These are phyloP conservation scores for Corynespora cassiicola DNA, from an alignment of 2,329 filamentous ascomycete genomes.

Conservation along the genomic window DNA sequence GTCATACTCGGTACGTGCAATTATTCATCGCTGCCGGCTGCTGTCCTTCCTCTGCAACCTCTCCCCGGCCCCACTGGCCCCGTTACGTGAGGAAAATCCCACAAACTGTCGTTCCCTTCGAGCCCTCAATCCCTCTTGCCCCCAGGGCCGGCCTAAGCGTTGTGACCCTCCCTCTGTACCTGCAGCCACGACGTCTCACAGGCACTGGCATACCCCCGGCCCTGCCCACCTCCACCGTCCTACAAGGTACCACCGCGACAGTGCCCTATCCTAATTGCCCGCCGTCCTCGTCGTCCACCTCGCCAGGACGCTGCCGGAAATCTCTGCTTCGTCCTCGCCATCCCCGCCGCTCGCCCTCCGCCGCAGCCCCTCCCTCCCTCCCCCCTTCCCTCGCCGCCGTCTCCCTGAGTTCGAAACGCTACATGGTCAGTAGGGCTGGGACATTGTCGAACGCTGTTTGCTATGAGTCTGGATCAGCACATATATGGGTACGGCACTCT, in stretches of 20 bases:
- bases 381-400: constrained; percentile 21
- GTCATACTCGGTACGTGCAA: constrained; percentile 39
- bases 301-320: constrained; percentile 20
- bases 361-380: constrained; percentile 21
- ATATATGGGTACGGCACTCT: constrained; percentile 47
- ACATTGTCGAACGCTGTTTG: constrained; percentile 37
- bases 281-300: constrained; percentile 27
- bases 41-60: constrained; percentile 32
- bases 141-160: constrained; percentile 25
- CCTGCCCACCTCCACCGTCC: constrained; percentile 28
- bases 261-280: constrained; percentile 28
- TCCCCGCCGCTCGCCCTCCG: constrained; percentile 11
- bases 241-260: constrained; percentile 35
- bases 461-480: constrained; percentile 51
- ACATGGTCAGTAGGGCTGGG: constrained; percentile 37
- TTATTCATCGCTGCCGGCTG: constrained; percentile 34
- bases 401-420: constrained; percentile 31
- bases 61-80: constrained; percentile 38
- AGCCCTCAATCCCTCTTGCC: constrained; percentile 25
- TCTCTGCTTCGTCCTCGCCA: constrained; percentile 26
- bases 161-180: constrained; percentile 35
- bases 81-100: constrained; percentile 32
- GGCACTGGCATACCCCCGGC: constrained; percentile 30
- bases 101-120: constrained; percentile 25
- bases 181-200: constrained; percentile 41